phyloP scores from a whole-genome alignment of 179 eudicot species.

The Drosera spatulata region DNA sequence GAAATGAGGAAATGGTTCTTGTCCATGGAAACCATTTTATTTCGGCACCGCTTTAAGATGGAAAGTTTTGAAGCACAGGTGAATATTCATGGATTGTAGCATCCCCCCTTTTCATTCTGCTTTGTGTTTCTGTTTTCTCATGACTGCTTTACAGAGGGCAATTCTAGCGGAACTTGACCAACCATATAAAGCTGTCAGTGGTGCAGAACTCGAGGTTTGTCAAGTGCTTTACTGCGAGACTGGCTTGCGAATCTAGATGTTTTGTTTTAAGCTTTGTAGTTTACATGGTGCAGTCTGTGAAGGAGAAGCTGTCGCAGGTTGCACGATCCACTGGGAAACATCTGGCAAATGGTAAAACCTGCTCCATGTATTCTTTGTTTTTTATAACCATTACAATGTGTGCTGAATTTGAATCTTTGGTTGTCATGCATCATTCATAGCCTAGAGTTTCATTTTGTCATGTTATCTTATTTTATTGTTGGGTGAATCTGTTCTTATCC shows the following conservation, averaged over 20 bases:
- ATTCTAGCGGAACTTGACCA: constrained; percentile 57
- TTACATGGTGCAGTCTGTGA: constrained; percentile 37
- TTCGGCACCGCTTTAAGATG: constrained; percentile 58
- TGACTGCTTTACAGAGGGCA: constrained; percentile 28
- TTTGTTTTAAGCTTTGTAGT: no score
- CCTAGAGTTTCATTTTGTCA: no score
- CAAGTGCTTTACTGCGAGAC: neutral
- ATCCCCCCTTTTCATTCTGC: neutral
- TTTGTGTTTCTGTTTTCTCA: neutral
- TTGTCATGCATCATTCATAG: no score
- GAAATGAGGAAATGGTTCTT: constrained; percentile 89
- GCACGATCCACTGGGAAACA: constrained; percentile 52
- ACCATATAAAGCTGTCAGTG: constrained; percentile 58
- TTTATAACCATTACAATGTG: no score
- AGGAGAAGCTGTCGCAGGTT: constrained; percentile 67
- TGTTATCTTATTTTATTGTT: no score
- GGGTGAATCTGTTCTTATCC: no score
- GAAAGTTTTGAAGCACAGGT: constrained; percentile 61
- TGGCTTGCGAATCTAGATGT: no score
- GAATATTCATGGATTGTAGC: neutral
- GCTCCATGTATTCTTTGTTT: neutral
- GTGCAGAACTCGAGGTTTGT: constrained; percentile 69
- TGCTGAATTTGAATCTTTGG: neutral
- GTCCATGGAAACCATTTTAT: constrained; percentile 78
- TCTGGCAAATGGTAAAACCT: constrained; percentile 31